These are phyloP conservation scores for Mortierella sp. DNA, from an alignment of 371 early-diverging fungal species.

Conservation along the genomic window DNA sequence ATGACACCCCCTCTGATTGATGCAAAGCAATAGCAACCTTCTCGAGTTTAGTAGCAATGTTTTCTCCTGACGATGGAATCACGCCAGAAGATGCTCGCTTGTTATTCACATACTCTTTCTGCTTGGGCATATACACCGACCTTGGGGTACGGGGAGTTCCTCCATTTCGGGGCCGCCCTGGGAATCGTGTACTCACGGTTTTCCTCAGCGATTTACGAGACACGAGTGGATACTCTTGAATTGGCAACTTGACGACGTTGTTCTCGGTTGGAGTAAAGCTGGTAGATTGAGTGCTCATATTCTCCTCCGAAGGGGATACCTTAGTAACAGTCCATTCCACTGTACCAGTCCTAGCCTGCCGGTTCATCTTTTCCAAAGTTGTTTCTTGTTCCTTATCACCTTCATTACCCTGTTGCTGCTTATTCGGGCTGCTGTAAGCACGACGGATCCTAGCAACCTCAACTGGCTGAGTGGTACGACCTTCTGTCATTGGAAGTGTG, in stretches of 20 bases:
- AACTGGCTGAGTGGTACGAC: constrained; percentile 17
- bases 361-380: constrained; percentile 17
- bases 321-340: constrained; percentile 13
- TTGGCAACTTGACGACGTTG: neutral
- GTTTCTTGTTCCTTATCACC: neutral
- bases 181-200: constrained; percentile 8
- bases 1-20: neutral
- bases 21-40: neutral
- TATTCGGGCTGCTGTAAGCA: constrained; percentile 1
- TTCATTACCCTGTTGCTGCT: neutral
- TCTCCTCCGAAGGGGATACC: neutral
- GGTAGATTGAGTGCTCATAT: neutral
- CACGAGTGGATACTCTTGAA: neutral
- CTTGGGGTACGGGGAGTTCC: neutral
- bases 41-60: neutral
- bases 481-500: constrained; percentile 10
- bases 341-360: constrained; percentile 7
- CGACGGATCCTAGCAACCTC: constrained; percentile 36
- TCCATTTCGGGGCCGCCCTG: neutral
- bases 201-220: constrained; percentile 12
- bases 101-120: neutral
- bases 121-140: neutral
- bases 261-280: neutral
- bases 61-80: neutral
- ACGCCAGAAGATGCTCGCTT: neutral